phyloP scores from a whole-genome alignment of 495 filamentous ascomycete species.

The Emericellopsis terricola region DNA sequence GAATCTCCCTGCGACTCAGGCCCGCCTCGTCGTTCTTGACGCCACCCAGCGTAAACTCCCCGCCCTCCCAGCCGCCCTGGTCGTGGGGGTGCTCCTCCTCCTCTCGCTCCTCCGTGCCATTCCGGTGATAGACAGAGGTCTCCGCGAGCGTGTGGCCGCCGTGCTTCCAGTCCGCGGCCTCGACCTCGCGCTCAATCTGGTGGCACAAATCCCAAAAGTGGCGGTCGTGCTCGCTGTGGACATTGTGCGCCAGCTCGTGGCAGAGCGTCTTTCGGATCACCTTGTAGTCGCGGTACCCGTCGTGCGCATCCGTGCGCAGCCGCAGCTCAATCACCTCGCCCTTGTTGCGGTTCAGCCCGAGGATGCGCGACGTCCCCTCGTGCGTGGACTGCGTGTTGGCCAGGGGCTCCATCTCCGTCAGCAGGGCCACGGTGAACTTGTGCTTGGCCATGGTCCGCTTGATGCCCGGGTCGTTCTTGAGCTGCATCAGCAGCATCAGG shows the following conservation, averaged over 20 bases:
- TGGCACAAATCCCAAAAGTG: constrained; percentile 77
- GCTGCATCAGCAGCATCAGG: constrained; percentile 53
- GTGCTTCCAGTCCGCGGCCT: constrained; percentile 51
- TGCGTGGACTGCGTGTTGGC: constrained; percentile 52
- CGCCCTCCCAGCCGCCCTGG: constrained; percentile 74
- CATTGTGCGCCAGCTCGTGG: constrained; percentile 90
- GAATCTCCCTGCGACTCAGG: constrained; percentile 42
- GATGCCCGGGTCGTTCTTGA: constrained; percentile 75
- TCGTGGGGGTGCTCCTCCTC: constrained; percentile 49
- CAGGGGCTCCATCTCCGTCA: constrained; percentile 89
- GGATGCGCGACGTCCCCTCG: constrained; percentile 48
- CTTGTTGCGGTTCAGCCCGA: constrained; percentile 75
- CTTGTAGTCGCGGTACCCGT: constrained; percentile 83
- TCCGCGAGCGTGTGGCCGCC: constrained; percentile 38
- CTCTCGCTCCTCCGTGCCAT: constrained; percentile 8
- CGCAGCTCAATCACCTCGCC: constrained; percentile 87
- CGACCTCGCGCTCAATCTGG: constrained; percentile 78
- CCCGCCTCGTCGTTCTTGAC: constrained; percentile 12
- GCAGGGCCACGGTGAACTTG: constrained; percentile 65
- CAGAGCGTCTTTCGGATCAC: constrained; percentile 82
- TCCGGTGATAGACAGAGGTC: constrained; percentile 50
- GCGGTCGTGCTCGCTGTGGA: constrained; percentile 63
- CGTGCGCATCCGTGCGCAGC: constrained; percentile 79
- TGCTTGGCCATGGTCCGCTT: constrained; percentile 63
- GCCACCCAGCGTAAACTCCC: constrained; percentile 64